Conservation (phyloP, 495 filamentous ascomycete species). For the Amniculicola lignicola region DNA sequence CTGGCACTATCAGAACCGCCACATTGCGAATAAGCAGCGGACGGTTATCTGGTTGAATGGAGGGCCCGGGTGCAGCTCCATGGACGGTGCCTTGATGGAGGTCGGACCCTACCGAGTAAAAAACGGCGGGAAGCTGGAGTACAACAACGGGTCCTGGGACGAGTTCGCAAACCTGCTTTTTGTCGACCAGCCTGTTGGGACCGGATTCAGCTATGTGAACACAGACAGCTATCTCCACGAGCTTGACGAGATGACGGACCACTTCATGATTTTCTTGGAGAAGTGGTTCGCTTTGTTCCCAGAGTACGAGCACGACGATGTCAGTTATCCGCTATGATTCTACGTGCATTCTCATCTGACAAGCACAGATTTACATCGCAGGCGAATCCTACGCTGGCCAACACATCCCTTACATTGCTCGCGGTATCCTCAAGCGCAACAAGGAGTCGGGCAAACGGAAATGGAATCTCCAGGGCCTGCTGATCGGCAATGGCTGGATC, state of each 20-base stretch:
- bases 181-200: conserved; percentile 94
- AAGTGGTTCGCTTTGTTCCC: conserved; percentile 89
- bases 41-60: conserved; percentile 98
- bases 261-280: conserved; percentile 84
- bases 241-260: conserved; percentile 80
- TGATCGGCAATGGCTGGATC: conserved; percentile 98
- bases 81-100: conserved; percentile 97
- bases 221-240: conserved; percentile 81
- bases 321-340: no score
- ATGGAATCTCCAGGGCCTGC: conserved; percentile 83
- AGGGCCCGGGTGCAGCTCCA: conserved; percentile 92
- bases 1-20: conserved; percentile 93
- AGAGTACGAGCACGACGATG: conserved; percentile 89
- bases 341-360: background rate
- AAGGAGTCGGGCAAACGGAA: conserved; percentile 45
- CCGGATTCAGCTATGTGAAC: conserved; percentile 92
- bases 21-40: conserved; percentile 87
- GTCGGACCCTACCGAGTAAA: conserved; percentile 89
- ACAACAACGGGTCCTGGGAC: conserved; percentile 92
- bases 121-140: conserved; percentile 66
- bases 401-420: conserved; percentile 93
- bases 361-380: conserved; percentile 75
- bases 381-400: conserved; percentile 97
- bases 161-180: conserved; percentile 97
- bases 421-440: conserved; percentile 83